Evolutionary conservation across 768 basidiomycete genomes (phyloP), one percentile per base, ranked within the genome.

Genomic region (Tulasnella sp.): DNA sequence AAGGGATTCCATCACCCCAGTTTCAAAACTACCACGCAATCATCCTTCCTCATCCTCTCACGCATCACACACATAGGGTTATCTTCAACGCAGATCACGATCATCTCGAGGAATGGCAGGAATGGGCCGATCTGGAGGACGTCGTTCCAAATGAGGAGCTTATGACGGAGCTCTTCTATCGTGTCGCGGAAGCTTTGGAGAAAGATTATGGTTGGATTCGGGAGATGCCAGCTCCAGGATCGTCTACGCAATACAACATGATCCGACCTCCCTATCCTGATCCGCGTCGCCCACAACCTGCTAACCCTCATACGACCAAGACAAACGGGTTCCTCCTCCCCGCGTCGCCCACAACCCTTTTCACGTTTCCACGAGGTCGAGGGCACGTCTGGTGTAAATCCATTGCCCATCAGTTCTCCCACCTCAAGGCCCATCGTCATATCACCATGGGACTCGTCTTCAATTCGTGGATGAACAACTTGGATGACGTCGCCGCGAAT

Each of bases 381-480:
- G 56, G 56, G 17, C 21, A 48, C 27, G 5, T 7, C 27, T 58
- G 56, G 56, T 27, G 24, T n/a, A 21, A 11, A 3, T 27, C 43
- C 44, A 30, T 58, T 43, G 17, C 26, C 8, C 43, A 58, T n/a
- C 44, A 47, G n/a, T 48, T 58, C 44, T 30, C 24, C 15, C 23
- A 17, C 30, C 1, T 47, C 15, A 27, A 43, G n/a, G 56, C 44
- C 19, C 47, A 58, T 29, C 45, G 56, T 2, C 56, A 58, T 43
- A 26, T 17, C 27, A 58, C 56, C 4, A 26, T 58, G 56, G 56
- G 56, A 4, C 44, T 58, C 15, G 43, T 45, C 47, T 58, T 58
- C 45, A 10, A 58, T 43, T 47, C 42, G 42, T 58, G 56, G 56
- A 47, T 49, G 47, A 45, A 58, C 45, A 58, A 45, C 44, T 23